phyloP scores from a whole-genome alignment of 345 rosid species.

The Rhizophora mangle region DNA sequence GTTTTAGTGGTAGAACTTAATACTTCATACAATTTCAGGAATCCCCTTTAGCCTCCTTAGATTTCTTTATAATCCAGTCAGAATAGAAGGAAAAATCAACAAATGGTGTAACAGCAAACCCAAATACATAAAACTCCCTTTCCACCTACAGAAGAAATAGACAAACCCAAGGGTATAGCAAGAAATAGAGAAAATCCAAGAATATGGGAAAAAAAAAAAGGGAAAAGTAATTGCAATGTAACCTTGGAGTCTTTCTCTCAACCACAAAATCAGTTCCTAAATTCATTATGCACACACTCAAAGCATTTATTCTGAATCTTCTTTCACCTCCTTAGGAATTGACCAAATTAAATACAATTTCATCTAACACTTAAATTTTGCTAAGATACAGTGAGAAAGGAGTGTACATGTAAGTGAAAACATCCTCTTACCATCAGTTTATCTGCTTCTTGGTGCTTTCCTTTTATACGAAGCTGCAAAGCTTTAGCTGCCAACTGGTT shows the following conservation, averaged over 20 bases:
- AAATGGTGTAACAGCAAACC: too few species aligned
- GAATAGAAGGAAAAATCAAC: too few species aligned
- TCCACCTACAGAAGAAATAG: too few species aligned
- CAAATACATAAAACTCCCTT: too few species aligned
- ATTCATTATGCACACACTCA: background rate
- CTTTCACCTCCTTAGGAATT: background rate
- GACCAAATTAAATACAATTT: background rate
- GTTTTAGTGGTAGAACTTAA: background rate
- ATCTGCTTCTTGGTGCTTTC: slow-evolving; percentile 84
- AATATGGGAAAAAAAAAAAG: background rate
- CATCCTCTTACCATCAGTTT: slow-evolving; percentile 55
- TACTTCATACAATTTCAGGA: background rate
- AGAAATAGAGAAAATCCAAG: too few species aligned
- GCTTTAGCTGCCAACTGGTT: slow-evolving; percentile 91
- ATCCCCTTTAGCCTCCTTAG: background rate
- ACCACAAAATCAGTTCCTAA: background rate
- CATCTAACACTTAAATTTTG: background rate
- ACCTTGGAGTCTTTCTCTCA: background rate
- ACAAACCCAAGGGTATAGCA: too few species aligned
- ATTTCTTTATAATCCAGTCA: background rate
- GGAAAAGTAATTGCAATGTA: background rate
- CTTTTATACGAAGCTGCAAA: slow-evolving; percentile 80
- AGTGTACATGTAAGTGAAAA: background rate
- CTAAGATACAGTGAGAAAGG: background rate
- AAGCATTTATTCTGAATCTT: background rate